A percentile compares a stretch with the other conserved stretches of the same genome.
phyloP scores from a whole-genome alignment of 306 rosid genomes.

The Glycine latifolia region DNA sequence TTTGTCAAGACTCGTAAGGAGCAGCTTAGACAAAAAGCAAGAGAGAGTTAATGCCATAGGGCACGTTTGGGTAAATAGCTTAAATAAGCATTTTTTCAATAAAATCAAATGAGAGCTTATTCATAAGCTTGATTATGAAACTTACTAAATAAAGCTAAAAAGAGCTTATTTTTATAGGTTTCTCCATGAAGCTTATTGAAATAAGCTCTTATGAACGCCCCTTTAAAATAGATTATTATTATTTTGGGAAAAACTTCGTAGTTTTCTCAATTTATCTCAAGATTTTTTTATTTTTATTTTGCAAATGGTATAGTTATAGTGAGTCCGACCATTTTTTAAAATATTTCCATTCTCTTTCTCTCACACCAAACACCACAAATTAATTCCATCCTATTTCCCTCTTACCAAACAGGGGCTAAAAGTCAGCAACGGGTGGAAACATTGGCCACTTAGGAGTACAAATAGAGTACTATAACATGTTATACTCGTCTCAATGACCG shows the following conservation, averaged over 20 bases:
- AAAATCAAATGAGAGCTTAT: neutral
- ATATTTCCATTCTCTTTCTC: too few relatives aligned
- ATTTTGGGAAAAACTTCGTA: neutral
- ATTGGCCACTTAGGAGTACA: neutral
- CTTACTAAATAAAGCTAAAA: conserved; percentile 1
- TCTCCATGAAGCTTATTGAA: neutral
- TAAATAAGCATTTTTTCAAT: neutral
- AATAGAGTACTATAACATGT: neutral
- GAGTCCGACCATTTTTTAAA: too few relatives aligned
- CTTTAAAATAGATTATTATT: neutral
- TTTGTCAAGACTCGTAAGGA: neutral
- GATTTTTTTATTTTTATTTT: too few relatives aligned
- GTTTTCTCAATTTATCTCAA: conserved; percentile 9
- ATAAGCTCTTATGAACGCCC: neutral
- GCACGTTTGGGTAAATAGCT: neutral
- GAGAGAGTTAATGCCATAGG: conserved; percentile 2
- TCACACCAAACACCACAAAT: too few relatives aligned
- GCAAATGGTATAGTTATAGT: too few relatives aligned
- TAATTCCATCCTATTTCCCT: too few relatives aligned
- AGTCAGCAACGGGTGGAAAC: neutral
- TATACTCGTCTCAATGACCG: neutral
- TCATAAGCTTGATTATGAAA: neutral
- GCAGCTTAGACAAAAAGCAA: neutral
- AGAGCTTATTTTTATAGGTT: neutral
- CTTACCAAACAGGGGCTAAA: neutral